A percentile compares a stretch with the other conserved stretches of the same genome.
These are phyloP conservation scores for Pharnaceum exiguum DNA, from an alignment of 148 eudicot genomes.

Conservation along the genomic window DNA sequence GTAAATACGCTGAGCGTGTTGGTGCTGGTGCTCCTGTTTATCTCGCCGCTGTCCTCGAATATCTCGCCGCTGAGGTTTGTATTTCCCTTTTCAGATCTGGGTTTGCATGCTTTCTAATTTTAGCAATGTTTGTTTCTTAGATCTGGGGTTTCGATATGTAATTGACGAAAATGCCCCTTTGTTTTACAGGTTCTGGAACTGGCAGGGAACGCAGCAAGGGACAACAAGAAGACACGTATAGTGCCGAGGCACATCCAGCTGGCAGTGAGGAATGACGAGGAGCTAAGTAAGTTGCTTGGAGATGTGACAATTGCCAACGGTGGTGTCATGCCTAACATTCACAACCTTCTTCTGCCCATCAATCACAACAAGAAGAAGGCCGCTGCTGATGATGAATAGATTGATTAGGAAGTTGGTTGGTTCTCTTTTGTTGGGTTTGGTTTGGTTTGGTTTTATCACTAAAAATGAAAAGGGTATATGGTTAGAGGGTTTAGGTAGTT, in stretches of 20 bases:
- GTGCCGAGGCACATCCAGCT: conserved; percentile 82
- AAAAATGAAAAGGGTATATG: no score
- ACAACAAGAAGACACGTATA: conserved; percentile 81
- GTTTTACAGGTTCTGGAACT: conserved; percentile 57
- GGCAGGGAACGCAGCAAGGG: conserved; percentile 92
- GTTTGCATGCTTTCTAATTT: background rate
- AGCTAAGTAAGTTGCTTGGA: conserved; percentile 77
- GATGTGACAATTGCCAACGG: conserved; percentile 87
- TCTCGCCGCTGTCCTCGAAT: conserved; percentile 84
- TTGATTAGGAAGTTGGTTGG: no score
- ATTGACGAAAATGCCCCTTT: background rate
- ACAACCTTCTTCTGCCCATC: conserved; percentile 77
- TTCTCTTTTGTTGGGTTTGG: no score
- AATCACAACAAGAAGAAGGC: conserved; percentile 37
- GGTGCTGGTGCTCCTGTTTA: conserved; percentile 93
- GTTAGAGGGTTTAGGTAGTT: no score
- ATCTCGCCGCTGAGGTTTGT: conserved; percentile 82
- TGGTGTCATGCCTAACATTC: conserved; percentile 93
- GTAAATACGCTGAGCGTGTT: conserved; percentile 85
- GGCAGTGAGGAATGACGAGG: conserved; percentile 83
- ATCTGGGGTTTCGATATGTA: conserved; percentile 10
- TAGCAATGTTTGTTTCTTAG: background rate
- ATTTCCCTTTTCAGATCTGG: background rate
- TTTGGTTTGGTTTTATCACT: no score
- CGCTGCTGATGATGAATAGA: conserved; percentile 47